Percentiles rank a stretch among this genome's conserved stretches.
These are phyloP conservation scores for Tricholoma saponaceum DNA, from an alignment of 768 basidiomycete species.

Conservation along the genomic window DNA sequence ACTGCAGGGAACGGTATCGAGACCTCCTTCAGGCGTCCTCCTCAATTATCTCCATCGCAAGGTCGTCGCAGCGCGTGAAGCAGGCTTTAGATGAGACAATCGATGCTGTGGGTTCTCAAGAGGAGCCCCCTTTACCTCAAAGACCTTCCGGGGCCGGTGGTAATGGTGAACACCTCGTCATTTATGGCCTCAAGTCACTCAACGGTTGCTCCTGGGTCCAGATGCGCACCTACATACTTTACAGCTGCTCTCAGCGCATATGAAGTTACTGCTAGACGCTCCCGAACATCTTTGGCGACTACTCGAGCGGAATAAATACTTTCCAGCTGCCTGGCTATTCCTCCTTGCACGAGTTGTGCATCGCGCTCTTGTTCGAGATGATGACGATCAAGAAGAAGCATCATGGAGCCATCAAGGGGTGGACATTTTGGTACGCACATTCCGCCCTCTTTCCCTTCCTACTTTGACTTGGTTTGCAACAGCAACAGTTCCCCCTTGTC, in stretches of 20 bases:
- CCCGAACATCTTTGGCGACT: slow-evolving; percentile 91
- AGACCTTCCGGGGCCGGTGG: slow-evolving; percentile 32
- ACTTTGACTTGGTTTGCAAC: not conserved
- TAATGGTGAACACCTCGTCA: slow-evolving; percentile 33
- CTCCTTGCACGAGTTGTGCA: slow-evolving; percentile 83
- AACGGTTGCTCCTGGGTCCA: slow-evolving; percentile 19
- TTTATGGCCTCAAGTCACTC: not conserved
- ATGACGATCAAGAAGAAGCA: slow-evolving; percentile 63
- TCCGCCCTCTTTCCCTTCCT: not conserved
- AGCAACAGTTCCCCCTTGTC: slow-evolving; percentile 86
- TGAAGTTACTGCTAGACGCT: slow-evolving; percentile 88
- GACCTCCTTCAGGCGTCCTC: slow-evolving; percentile 84
- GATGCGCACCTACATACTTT: slow-evolving; percentile 66
- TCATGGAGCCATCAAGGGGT: slow-evolving; percentile 57
- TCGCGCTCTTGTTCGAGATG: slow-evolving; percentile 60
- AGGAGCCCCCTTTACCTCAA: slow-evolving; percentile 39
- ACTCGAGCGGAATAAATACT: slow-evolving; percentile 73
- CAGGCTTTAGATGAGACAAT: slow-evolving; percentile 62
- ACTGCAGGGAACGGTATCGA: slow-evolving; percentile 83
- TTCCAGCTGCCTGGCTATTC: slow-evolving; percentile 86
- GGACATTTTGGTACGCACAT: slow-evolving; percentile 50
- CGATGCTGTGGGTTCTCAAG: slow-evolving; percentile 45
- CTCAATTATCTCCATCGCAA: slow-evolving; percentile 74
- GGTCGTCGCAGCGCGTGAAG: slow-evolving; percentile 62
- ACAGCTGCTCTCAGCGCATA: slow-evolving; percentile 78